These are phyloP conservation scores for Daldinia sp. DNA, from an alignment of 2,329 filamentous ascomycete genomes.

Conservation along the genomic window DNA sequence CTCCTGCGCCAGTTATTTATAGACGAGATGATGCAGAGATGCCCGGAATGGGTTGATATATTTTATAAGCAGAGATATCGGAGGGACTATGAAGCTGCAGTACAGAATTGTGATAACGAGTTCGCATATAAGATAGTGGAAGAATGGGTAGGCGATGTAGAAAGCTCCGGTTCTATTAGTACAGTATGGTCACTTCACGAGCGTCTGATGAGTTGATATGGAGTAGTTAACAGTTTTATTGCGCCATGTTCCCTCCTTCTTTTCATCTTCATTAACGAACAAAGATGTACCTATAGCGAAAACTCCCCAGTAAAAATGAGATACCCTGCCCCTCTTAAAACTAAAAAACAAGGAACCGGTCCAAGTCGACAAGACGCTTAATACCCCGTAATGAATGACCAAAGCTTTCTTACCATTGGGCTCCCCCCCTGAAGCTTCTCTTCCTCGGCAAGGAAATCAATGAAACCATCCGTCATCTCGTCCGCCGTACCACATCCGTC, in stretches of 20 bases:
- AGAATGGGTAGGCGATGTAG: slow-evolving; percentile 39
- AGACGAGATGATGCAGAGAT: slow-evolving; percentile 35
- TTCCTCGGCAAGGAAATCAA: slow-evolving; percentile 16
- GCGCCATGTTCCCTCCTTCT: background rate
- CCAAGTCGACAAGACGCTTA: background rate
- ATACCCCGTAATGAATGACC: slow-evolving; percentile 1
- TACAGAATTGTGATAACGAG: slow-evolving; percentile 45
- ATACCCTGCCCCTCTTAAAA: background rate
- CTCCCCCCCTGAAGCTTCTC: background rate
- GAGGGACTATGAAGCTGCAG: slow-evolving; percentile 45
- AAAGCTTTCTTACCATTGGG: slow-evolving; percentile 5
- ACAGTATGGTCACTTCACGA: slow-evolving; percentile 33
- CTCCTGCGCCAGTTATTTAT: slow-evolving; percentile 40
- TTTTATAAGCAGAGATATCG: slow-evolving; percentile 21
- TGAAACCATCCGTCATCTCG: slow-evolving; percentile 12
- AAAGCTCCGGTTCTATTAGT: background rate
- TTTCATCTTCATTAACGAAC: background rate
- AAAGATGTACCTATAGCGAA: background rate
- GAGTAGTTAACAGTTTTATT: background rate
- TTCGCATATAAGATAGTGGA: slow-evolving; percentile 34
- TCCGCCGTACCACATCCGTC: background rate
- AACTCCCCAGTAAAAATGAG: background rate
- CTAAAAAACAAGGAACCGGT: background rate
- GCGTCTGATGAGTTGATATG: slow-evolving; percentile 17
- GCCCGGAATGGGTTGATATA: slow-evolving; percentile 38